These are phyloP conservation scores for Solanum dulcamara DNA, from an alignment of 257 asterid genomes.

Conservation along the genomic window DNA sequence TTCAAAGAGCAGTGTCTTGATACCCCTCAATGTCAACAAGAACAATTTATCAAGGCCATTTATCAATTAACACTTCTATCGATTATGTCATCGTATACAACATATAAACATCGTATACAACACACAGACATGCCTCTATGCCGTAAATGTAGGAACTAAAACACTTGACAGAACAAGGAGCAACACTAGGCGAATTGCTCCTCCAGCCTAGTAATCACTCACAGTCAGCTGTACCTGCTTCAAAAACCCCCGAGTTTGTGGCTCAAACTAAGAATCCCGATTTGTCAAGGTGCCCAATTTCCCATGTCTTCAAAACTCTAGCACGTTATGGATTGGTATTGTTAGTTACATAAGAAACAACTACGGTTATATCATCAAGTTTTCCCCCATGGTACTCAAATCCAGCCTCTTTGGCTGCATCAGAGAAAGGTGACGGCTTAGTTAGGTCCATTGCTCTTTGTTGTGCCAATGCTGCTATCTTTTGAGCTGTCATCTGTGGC, in stretches of 20 bases:
- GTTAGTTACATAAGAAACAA: not conserved
- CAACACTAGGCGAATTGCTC: not conserved
- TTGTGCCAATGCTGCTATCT: slow-evolving; percentile 7
- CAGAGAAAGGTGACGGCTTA: slow-evolving; percentile 1
- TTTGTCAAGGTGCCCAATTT: not conserved
- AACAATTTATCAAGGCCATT: not conserved
- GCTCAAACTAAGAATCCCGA: not conserved
- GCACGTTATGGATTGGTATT: not conserved
- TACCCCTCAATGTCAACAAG: not conserved
- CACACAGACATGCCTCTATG: not conserved
- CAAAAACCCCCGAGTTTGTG: not conserved
- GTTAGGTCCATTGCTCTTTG: slow-evolving; percentile 2
- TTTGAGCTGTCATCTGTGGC: slow-evolving; percentile 2
- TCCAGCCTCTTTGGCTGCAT: slow-evolving; percentile 4
- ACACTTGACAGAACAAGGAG: not conserved
- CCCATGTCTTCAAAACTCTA: not conserved
- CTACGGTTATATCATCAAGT: slow-evolving; percentile 7
- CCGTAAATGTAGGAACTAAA: not conserved
- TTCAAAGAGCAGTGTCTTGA: not conserved
- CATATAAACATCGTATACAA: not conserved
- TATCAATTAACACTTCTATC: not conserved
- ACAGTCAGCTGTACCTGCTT: not conserved
- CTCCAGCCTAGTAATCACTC: not conserved
- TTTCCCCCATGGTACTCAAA: not conserved
- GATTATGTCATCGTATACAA: not conserved